phyloP scores from a whole-genome alignment of 345 rosid species.

The Syzygium aqueum region DNA sequence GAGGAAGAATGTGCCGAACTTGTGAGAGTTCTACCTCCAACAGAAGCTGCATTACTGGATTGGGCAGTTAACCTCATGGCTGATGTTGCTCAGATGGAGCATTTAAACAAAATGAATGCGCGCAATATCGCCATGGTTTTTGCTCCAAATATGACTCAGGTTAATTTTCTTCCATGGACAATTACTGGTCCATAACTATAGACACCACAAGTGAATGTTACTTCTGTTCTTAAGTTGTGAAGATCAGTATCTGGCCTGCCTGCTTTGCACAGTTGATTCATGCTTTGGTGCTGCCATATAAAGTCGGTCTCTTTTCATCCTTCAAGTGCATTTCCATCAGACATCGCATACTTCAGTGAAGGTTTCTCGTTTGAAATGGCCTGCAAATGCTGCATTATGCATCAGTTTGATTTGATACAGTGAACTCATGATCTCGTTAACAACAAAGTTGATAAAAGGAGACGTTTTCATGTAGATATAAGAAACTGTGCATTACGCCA shows the following conservation, averaged over 20 bases:
- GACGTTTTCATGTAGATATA: not conserved
- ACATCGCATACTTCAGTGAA: not conserved
- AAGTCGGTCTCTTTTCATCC: not conserved
- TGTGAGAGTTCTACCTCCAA: conserved; percentile 27
- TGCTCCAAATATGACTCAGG: conserved; percentile 53
- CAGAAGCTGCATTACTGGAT: conserved; percentile 41
- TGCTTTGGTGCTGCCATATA: not conserved
- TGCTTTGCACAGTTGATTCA: not conserved
- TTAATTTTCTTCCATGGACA: not conserved
- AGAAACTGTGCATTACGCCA: not conserved
- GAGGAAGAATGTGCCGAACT: conserved; percentile 36
- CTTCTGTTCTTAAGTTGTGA: not conserved
- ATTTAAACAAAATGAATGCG: conserved; percentile 42
- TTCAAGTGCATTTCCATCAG: not conserved
- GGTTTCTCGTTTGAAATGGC: not conserved
- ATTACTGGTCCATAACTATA: not conserved
- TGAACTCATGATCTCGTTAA: not conserved
- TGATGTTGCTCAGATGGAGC: conserved; percentile 38
- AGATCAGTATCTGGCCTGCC: not conserved
- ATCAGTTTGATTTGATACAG: not conserved
- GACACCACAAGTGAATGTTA: not conserved
- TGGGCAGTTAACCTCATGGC: conserved; percentile 53
- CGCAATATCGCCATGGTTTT: conserved; percentile 45
- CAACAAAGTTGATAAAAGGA: not conserved
- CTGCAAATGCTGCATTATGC: not conserved